Evolutionary conservation across 495 filamentous ascomycete species (phyloP), one percentile per base, ranked within the genome.

Genomic region (Chaetomium fimeti): DNA sequence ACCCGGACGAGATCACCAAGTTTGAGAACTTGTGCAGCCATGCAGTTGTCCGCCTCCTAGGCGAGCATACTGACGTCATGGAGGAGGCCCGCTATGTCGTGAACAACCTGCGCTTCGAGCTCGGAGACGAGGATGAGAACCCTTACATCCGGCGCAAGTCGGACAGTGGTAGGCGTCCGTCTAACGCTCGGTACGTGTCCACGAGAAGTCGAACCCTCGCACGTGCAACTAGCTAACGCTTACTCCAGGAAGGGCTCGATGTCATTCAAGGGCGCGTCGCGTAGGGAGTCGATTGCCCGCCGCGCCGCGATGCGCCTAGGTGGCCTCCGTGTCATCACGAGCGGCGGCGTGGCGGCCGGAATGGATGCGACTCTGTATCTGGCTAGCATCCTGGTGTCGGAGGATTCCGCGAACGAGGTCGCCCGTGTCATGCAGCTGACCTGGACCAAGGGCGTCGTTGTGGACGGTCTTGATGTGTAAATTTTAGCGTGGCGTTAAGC

Each of bases 311-410:
- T 91, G 79, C 81, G 82, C 36, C 80, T 90, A 32, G 84, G 85
- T 70, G 87, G 89, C 20, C 82, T 93, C 71, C 82, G 88, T 65
- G 83, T 95, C 51, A 84, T 95, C 66, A 93, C 91, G 40, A 82
- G 81, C 72, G 89, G 90, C 60, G 91, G 91, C 55, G 79, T 91
- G 58, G 87, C 86, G 65, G 85, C 87, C 72, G 91, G 91, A 64
- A 75, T 93, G 36, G 91, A 95, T 79, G 91, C 89, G 22, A 77
- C 85, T 62, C 76, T 92, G 75, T 91, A 92, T 78, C 77, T 95
- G 68, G 88, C 93, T 55, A 87, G 84, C 75, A 85, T 86, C 59
- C 77, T 93, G 72, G 87, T 91, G 24, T 83, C 80, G 15, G 80
- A 87, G 65, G 88, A 90, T 24, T 77, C 82, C 49, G 88, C 89